Percentiles rank a stretch among this genome's conserved stretches.
Conservation (phyloP, 305 asterid genomes). For the Nicotiana rustica region DNA sequence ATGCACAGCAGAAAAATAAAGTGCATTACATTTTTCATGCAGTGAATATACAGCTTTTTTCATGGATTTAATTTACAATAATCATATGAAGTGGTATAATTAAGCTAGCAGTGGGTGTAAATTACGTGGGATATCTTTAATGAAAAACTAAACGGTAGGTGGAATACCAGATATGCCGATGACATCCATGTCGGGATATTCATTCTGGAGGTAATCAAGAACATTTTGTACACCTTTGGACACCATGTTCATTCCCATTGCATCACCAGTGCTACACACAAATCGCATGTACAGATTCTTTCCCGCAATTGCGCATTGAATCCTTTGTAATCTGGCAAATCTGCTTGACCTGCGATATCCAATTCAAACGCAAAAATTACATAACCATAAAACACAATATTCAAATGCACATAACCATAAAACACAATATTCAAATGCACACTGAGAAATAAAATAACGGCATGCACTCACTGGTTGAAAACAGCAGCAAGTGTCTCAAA, state of each 20-base stretch:
- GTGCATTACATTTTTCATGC: not conserved
- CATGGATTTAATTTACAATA: not conserved
- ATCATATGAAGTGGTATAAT: not conserved
- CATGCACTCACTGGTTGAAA: constrained; percentile 34
- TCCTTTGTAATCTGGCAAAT: constrained; percentile 38
- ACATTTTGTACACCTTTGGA: constrained; percentile 37
- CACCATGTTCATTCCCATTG: constrained; percentile 39
- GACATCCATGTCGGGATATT: constrained; percentile 37
- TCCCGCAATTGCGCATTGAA: constrained; percentile 36
- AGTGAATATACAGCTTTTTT: not conserved
- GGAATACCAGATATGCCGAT: constrained; percentile 37
- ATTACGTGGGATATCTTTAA: not conserved
- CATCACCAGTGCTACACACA: constrained; percentile 36
- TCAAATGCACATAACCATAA: no score
- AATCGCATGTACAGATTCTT: constrained; percentile 37
- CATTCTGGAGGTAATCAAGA: constrained; percentile 37
- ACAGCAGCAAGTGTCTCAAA: constrained; percentile 36
- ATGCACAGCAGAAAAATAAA: constrained; percentile 6
- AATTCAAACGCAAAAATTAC: not conserved
- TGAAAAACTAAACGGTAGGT: not conserved
- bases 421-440: not conserved
- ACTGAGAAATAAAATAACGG: not conserved
- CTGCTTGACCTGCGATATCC: constrained; percentile 33
- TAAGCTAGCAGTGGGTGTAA: not conserved
- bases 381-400: not conserved